phyloP scores from a whole-genome alignment of 352 stramenopile genomes.

The Pythium apleroticum region DNA sequence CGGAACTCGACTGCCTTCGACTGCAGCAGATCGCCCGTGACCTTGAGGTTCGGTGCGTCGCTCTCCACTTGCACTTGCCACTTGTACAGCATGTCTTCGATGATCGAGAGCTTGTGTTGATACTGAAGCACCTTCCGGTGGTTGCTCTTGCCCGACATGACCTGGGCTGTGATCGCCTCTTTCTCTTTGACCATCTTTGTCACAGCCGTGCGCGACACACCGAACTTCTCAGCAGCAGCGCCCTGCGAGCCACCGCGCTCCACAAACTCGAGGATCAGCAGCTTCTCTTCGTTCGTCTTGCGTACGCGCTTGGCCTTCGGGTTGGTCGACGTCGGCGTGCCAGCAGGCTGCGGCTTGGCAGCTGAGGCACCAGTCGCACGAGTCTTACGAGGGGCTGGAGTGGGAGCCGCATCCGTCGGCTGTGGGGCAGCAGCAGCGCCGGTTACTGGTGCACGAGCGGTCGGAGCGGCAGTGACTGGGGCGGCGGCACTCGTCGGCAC shows the following conservation, averaged over 20 bases:
- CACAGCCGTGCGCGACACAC: slow-evolving; percentile 76
- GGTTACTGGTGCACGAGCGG: not conserved
- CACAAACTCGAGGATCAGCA: slow-evolving; percentile 81
- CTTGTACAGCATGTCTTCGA: slow-evolving; percentile 86
- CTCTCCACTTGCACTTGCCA: slow-evolving; percentile 83
- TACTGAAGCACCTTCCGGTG: slow-evolving; percentile 82
- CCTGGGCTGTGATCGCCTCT: slow-evolving; percentile 66
- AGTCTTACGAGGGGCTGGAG: slow-evolving; percentile 13
- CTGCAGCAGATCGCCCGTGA: slow-evolving; percentile 76
- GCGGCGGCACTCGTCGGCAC: not conserved
- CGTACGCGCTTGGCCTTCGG: slow-evolving; percentile 59
- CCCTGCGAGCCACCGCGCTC: slow-evolving; percentile 75
- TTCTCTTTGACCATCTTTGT: slow-evolving; percentile 89
- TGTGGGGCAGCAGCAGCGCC: not conserved
- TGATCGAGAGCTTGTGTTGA: slow-evolving; percentile 82
- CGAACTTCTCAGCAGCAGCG: slow-evolving; percentile 75
- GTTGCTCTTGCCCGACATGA: slow-evolving; percentile 65
- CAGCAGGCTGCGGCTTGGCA: not conserved
- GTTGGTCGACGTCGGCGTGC: not conserved
- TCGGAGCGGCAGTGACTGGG: not conserved
- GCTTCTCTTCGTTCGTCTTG: slow-evolving; percentile 85
- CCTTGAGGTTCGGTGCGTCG: slow-evolving; percentile 58
- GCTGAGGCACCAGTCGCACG: slow-evolving; percentile 4
- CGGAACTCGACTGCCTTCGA: slow-evolving; percentile 80
- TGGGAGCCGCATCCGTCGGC: not conserved